These are phyloP conservation scores for Darksidea phi DNA, from an alignment of 495 filamentous ascomycete species.

Conservation along the genomic window DNA sequence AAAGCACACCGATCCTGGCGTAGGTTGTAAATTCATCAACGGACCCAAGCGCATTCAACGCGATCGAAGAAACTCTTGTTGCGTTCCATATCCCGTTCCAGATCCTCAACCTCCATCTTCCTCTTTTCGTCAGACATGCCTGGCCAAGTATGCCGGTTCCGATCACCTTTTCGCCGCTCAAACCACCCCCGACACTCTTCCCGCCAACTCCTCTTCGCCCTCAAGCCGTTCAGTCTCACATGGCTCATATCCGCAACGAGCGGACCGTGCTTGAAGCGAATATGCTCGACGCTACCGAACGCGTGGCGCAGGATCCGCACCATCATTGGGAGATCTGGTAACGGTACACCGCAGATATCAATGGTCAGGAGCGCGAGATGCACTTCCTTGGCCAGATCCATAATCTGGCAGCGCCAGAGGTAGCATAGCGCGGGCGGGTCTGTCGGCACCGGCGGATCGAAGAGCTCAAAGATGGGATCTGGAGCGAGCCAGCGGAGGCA, in stretches of 20 bases:
- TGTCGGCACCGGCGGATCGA: neutral
- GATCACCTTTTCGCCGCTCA: neutral
- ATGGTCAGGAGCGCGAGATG: conserved; percentile 14
- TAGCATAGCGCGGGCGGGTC: conserved; percentile 8
- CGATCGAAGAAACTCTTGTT: conserved; percentile 8
- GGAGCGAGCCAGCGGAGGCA: conserved; percentile 19
- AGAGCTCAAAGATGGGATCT: conserved; percentile 18
- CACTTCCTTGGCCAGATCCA: conserved; percentile 9
- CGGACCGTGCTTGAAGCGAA: neutral
- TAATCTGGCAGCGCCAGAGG: conserved; percentile 27
- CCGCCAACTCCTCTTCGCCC: conserved; percentile 3
- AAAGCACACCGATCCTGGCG: no score
- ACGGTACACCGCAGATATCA: conserved; percentile 4
- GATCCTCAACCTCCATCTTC: neutral
- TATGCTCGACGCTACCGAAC: conserved; percentile 7
- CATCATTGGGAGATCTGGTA: conserved; percentile 9
- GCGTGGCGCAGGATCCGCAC: neutral
- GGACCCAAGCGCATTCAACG: no score
- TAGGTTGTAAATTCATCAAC: no score
- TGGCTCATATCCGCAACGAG: neutral
- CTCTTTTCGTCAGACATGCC: neutral
- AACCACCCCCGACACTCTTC: neutral
- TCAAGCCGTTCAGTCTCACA: neutral
- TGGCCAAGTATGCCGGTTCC: neutral
- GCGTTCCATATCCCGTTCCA: neutral